phyloP scores from a whole-genome alignment of 116 monocot genomes.

The Trichopus zeylanicus region DNA sequence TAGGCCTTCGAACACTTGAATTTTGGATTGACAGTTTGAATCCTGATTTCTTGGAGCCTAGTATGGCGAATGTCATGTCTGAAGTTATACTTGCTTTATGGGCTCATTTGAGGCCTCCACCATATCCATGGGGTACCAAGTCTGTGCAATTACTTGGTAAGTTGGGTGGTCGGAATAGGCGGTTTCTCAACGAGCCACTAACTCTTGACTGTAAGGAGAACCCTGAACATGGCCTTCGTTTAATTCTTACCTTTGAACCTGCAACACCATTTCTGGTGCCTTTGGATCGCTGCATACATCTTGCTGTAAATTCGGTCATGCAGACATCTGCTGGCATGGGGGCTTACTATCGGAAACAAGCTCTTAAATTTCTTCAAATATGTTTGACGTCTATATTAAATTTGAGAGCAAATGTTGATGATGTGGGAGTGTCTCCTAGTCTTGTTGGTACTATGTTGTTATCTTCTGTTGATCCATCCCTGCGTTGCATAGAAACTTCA shows the following conservation, averaged over 20 bases:
- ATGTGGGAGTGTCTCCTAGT: slow-evolving; percentile 48
- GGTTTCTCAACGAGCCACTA: slow-evolving; percentile 93
- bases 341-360: slow-evolving; percentile 78
- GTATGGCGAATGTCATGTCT: slow-evolving; percentile 98
- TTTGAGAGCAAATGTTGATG: slow-evolving; percentile 54
- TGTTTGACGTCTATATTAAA: slow-evolving; percentile 78
- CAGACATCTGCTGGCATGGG: slow-evolving; percentile 53
- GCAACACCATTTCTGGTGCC: slow-evolving; percentile 95
- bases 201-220: slow-evolving; percentile 95
- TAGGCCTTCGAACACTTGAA: slow-evolving; percentile 92
- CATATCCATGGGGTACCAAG: slow-evolving; percentile 95
- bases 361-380: slow-evolving; percentile 79
- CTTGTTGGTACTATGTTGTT: slow-evolving; percentile 60
- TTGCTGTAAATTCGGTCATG: slow-evolving; percentile 80
- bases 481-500: slow-evolving; percentile 54
- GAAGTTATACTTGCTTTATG: slow-evolving; percentile 95
- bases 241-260: slow-evolving; percentile 96
- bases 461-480: slow-evolving; percentile 74
- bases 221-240: slow-evolving; percentile 95
- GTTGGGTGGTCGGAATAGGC: slow-evolving; percentile 90
- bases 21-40: slow-evolving; percentile 99
- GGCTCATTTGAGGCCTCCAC: slow-evolving; percentile 90
- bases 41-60: slow-evolving; percentile 98
- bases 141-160: slow-evolving; percentile 89
- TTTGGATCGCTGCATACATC: slow-evolving; percentile 80